Evolutionary conservation across 495 filamentous ascomycete genomes (phyloP).

Genomic region (Penicillium silybi): DNA sequence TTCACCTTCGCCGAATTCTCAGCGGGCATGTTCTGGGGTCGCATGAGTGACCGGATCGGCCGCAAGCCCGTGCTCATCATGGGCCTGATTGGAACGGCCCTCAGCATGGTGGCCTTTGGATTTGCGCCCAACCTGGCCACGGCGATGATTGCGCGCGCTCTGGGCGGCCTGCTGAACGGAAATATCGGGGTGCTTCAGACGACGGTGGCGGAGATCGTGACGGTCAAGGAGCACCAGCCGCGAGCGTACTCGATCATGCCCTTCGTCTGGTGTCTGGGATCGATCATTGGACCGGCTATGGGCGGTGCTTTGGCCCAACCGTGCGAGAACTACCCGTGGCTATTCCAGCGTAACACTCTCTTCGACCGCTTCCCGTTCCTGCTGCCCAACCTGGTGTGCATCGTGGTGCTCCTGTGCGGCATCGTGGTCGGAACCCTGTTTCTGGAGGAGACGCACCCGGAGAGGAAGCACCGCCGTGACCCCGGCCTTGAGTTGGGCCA

Average conservation of each 20-base stretch:
- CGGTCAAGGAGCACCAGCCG: slow-evolving; percentile 85
- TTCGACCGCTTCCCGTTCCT: slow-evolving; percentile 87
- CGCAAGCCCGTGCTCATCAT: slow-evolving; percentile 89
- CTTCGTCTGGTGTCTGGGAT: slow-evolving; percentile 92
- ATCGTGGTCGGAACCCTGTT: slow-evolving; percentile 83
- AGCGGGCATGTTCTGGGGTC: slow-evolving; percentile 86
- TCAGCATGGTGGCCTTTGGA: slow-evolving; percentile 93
- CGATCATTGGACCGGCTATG: slow-evolving; percentile 84
- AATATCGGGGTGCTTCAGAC: slow-evolving; percentile 95
- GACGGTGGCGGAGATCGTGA: slow-evolving; percentile 89
- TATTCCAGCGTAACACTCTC: slow-evolving; percentile 69
- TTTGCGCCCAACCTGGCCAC: slow-evolving; percentile 81
- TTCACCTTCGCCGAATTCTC: slow-evolving; percentile 96
- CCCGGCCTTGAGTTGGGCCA: slow-evolving; percentile 70
- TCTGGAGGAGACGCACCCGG: slow-evolving; percentile 89
- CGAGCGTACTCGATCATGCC: slow-evolving; percentile 97
- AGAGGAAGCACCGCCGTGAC: slow-evolving; percentile 74
- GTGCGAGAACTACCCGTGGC: slow-evolving; percentile 70
- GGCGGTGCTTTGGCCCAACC: slow-evolving; percentile 88
- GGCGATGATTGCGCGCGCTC: slow-evolving; percentile 79
- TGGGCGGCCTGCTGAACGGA: slow-evolving; percentile 91
- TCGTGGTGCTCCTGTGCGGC: slow-evolving; percentile 69
- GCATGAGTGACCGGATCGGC: slow-evolving; percentile 86
- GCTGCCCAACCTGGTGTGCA: slow-evolving; percentile 89
- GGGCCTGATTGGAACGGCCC: slow-evolving; percentile 80